Evolutionary conservation across 1,139 yeast genomes (phyloP).

Genomic region (Candida sp.): DNA sequence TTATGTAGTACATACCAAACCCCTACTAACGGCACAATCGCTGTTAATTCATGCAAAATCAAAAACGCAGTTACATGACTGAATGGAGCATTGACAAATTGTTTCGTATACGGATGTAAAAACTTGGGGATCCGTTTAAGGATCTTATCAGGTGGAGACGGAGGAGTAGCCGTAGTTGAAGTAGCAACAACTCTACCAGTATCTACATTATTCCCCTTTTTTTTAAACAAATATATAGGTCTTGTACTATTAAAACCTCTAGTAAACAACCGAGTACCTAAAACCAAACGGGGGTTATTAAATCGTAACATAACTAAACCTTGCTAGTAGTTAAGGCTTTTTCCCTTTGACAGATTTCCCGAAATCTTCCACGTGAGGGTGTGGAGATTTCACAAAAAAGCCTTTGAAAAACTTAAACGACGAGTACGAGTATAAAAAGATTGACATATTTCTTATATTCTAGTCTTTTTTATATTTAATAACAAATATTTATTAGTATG

Average conservation of each 20-base stretch:
- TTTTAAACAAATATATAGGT: not conserved
- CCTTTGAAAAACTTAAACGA: not conserved
- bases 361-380: not conserved
- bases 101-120: constrained; percentile 46
- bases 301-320: not conserved
- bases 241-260: not conserved
- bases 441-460: not conserved
- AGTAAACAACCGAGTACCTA: not conserved
- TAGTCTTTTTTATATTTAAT: too few species aligned
- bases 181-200: not conserved
- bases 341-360: not conserved
- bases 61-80: constrained; percentile 72
- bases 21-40: constrained; percentile 73
- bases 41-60: constrained; percentile 82
- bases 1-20: constrained; percentile 75
- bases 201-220: not conserved
- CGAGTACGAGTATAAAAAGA: not conserved
- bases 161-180: not conserved
- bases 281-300: not conserved
- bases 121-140: constrained; percentile 43
- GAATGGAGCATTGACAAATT: constrained; percentile 58
- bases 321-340: not conserved
- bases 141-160: constrained; percentile 23
- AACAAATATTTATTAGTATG: not conserved
- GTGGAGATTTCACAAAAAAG: not conserved